These are phyloP conservation scores for Mucor piriformis DNA, from an alignment of 371 early-diverging fungal species.

Conservation along the genomic window DNA sequence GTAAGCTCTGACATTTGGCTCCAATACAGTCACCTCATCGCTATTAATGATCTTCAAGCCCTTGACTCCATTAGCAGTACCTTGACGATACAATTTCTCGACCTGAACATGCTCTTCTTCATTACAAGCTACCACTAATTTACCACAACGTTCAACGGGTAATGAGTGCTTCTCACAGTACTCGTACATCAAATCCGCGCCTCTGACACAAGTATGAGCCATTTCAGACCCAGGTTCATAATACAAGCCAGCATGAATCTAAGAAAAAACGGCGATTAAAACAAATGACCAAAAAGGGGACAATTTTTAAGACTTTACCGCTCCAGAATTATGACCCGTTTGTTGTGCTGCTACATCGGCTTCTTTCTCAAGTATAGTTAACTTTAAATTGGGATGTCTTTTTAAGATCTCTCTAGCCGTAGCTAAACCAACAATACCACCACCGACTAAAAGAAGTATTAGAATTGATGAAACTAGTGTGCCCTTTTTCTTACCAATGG, in stretches of 20 bases:
- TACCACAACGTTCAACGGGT: constrained; percentile 46
- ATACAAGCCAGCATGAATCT: constrained; percentile 50
- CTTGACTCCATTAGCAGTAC: constrained; percentile 46
- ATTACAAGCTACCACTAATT: constrained; percentile 43
- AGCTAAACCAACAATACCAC: constrained; percentile 49
- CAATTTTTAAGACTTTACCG: constrained; percentile 8
- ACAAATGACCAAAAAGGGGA: background rate
- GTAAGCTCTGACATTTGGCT: constrained; percentile 45
- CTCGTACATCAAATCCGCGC: constrained; percentile 45
- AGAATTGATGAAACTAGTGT: too few species aligned
- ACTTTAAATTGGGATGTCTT: constrained; percentile 40
- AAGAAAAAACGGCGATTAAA: constrained; percentile 1
- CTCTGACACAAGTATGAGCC: constrained; percentile 46
- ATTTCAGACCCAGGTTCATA: constrained; percentile 48
- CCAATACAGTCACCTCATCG: constrained; percentile 38
- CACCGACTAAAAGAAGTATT: constrained; percentile 25
- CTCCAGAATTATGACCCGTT: constrained; percentile 50
- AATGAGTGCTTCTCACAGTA: constrained; percentile 42
- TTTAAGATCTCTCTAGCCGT: constrained; percentile 50
- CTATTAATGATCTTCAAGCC: constrained; percentile 37
- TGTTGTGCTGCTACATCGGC: constrained; percentile 49
- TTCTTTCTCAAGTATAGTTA: constrained; percentile 47
- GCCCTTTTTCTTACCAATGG: constrained; percentile 7
- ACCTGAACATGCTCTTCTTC: constrained; percentile 39
- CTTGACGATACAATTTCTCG: constrained; percentile 42